A percentile compares a stretch with the other conserved stretches of the same genome.
Evolutionary conservation across 148 eudicot genomes (phyloP).

Genomic region (Limonium bicolor): DNA sequence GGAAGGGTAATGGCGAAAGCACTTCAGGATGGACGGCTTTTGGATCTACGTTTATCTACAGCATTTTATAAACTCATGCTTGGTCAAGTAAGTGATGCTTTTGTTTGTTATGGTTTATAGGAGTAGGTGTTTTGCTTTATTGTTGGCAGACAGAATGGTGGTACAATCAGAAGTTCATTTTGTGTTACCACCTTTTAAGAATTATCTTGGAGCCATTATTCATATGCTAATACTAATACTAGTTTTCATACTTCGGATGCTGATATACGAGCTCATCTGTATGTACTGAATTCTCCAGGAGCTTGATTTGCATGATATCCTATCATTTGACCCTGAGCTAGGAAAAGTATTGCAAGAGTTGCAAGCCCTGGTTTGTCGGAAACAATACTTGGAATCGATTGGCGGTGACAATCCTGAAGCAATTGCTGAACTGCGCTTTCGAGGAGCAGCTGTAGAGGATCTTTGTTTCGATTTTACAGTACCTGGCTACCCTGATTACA

Average conservation of each 20-base stretch:
- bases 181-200: too few species aligned
- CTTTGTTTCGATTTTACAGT: constrained; percentile 90
- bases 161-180: too few species aligned
- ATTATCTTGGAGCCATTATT: too few species aligned
- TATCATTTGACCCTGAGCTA: constrained; percentile 72
- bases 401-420: constrained; percentile 40
- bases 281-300: constrained; percentile 50
- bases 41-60: constrained; percentile 73
- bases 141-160: not conserved
- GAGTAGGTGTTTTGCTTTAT: not conserved
- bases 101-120: not conserved
- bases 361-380: constrained; percentile 71
- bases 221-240: too few species aligned
- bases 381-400: constrained; percentile 63
- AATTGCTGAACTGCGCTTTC: constrained; percentile 45
- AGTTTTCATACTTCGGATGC: too few species aligned
- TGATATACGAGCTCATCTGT: too few species aligned
- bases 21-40: constrained; percentile 94
- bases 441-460: constrained; percentile 71
- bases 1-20: constrained; percentile 98
- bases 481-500: constrained; percentile 85
- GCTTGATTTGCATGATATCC: constrained; percentile 92
- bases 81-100: constrained; percentile 59
- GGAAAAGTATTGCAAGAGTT: constrained; percentile 82
- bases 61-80: constrained; percentile 83